These are phyloP conservation scores for Tardiomyces blankii DNA, from an alignment of 1,139 yeast species.

Conservation along the genomic window DNA sequence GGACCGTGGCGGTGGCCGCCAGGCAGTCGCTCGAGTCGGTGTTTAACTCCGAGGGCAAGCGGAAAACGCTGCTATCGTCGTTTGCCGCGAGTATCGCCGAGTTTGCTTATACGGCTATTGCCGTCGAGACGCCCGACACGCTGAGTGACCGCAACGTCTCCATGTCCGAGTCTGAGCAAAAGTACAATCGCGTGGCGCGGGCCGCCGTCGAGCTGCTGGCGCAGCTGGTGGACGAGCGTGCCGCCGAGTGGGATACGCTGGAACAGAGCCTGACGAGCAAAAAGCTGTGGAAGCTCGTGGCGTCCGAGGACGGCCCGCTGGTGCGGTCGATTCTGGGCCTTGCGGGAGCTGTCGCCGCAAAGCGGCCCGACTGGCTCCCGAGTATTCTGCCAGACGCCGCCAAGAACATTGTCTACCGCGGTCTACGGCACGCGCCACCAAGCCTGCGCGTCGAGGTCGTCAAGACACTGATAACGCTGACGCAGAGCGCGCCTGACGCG, in stretches of 20 bases:
- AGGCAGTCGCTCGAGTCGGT: conserved; percentile 36
- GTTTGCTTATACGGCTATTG: conserved; percentile 41
- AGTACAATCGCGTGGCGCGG: conserved; percentile 49
- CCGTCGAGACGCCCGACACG: conserved; percentile 47
- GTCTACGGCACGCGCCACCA: neutral
- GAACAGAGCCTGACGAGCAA: conserved; percentile 10
- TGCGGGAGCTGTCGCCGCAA: conserved; percentile 5
- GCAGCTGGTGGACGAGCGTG: conserved; percentile 27
- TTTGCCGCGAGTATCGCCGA: conserved; percentile 47
- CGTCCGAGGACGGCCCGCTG: conserved; percentile 15
- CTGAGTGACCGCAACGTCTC: conserved; percentile 67
- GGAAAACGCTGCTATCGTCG: conserved; percentile 48
- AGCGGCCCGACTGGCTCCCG: conserved; percentile 11
- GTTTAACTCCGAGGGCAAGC: conserved; percentile 49
- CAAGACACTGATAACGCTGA: neutral
- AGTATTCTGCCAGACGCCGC: conserved; percentile 15
- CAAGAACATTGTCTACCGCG: conserved; percentile 12
- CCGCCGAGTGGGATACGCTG: conserved; percentile 1
- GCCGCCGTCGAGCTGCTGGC: conserved; percentile 42
- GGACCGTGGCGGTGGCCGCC: conserved; percentile 45
- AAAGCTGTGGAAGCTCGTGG: conserved; percentile 20
- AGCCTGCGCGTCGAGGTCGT: neutral
- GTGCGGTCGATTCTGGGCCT: conserved; percentile 14
- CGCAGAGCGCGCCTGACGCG: neutral
- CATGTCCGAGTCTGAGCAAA: conserved; percentile 55